A percentile compares a stretch with the other conserved stretches of the same genome.
phyloP scores from a whole-genome alignment of 129 eudicot genomes.

The Flaveria trinervia region DNA sequence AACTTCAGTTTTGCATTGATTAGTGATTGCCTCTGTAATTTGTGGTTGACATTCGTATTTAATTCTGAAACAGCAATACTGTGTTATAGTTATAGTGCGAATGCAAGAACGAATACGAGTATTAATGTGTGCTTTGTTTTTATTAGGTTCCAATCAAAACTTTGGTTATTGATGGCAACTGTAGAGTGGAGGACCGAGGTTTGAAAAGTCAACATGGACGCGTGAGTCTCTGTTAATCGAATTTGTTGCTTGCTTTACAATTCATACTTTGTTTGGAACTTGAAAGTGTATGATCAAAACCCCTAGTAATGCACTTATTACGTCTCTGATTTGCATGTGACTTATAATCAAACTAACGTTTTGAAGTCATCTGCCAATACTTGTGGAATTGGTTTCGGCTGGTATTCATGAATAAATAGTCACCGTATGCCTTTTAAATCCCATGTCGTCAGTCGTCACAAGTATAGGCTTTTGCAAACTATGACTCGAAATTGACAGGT shows the following conservation, averaged over 20 bases:
- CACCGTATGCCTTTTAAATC: slow-evolving; percentile 7
- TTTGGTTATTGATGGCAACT: slow-evolving; percentile 90
- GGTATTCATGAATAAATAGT: neutral
- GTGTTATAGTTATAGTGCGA: neutral
- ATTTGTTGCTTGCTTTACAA: slow-evolving; percentile 20
- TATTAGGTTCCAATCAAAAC: slow-evolving; percentile 95
- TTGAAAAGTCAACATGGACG: slow-evolving; percentile 98
- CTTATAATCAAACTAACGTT: neutral
- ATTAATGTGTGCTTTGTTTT: neutral
- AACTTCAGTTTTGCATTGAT: slow-evolving; percentile 11
- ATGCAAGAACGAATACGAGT: slow-evolving; percentile 2
- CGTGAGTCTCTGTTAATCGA: slow-evolving; percentile 46
- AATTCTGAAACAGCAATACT: neutral
- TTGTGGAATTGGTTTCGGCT: neutral
- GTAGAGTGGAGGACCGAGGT: slow-evolving; percentile 99
- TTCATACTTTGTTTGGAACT: slow-evolving; percentile 14
- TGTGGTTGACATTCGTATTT: slow-evolving; percentile 1
- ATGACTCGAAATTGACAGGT: slow-evolving; percentile 3
- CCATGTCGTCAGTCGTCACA: neutral
- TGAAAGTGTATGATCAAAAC: slow-evolving; percentile 23
- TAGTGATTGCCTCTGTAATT: neutral
- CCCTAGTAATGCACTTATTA: slow-evolving; percentile 3
- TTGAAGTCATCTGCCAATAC: neutral
- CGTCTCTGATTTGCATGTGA: neutral
- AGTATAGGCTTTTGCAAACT: slow-evolving; percentile 12